Base-by-base conservation (phyloP, 179 eudicot genomes). In the Beta corolliflora region DNA sequence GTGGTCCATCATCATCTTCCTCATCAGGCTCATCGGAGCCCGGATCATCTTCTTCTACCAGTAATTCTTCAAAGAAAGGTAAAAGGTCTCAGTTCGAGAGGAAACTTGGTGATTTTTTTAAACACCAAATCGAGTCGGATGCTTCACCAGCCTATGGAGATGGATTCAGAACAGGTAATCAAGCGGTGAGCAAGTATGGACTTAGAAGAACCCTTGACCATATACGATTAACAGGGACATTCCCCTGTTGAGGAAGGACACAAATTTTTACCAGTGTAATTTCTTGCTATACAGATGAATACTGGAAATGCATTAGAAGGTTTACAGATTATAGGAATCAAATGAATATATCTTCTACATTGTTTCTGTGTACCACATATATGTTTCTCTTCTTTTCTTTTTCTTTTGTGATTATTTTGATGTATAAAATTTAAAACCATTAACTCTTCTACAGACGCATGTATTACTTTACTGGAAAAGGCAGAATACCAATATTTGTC, bases 91-190 rank as follows among this genome's bases (percentile, higher is more conserved):
- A 93, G 14, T 97, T 93, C 31, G 98, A 97, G 89, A 97, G 85
- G 88, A 95, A 97, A 85, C 90, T 94, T 4, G 99, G 99, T 50
- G 97, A 90, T 44, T 97, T 94, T 81, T 94, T 97, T 83, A 93
- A 90, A 76, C 97, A 97, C 86, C 99, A 97, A 86, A 94, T 97
- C 11, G 97, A 94, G 87, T 89, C 97, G 45, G 99, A 97, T 86
- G 88, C 89, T 74, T 97, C 99, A 16, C 83, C 91, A 54, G 97
- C 97, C 41, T 97, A 97, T 83, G 99, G 99, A 54, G 97, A 90
- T 59, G 99, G 99, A 36, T 97, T 97, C 87, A 90, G 98, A 83
- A 90, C 83, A 83, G 99, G 99, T 59, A 89, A 92, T 73, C 83
- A 90, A 81, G 97, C 99, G 18, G 97, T 93, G 85, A 88, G 81